Percentiles rank a stretch among this genome's conserved stretches.
Conservation (phyloP, 768 basidiomycete genomes). For the Pisolithus albus region DNA sequence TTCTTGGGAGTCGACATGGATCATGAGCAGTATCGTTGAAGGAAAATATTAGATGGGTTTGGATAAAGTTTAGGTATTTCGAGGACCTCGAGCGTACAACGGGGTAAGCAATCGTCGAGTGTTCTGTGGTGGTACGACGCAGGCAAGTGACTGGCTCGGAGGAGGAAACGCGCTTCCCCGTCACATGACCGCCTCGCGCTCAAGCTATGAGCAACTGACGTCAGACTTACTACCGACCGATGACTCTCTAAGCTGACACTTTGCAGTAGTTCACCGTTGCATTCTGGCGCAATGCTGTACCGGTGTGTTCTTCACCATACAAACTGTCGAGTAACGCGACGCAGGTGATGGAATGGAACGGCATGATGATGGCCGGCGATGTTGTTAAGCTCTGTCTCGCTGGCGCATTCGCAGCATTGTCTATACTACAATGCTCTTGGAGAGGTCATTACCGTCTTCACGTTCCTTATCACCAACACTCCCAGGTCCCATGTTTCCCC, state of each 20-base stretch:
- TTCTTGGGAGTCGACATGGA: constrained; percentile 10
- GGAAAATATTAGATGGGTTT: too few species aligned
- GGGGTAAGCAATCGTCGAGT: too few species aligned
- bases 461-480: constrained; percentile 11
- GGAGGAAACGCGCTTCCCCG: not conserved
- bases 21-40: too few species aligned
- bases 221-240: too few species aligned
- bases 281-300: not conserved
- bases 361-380: not conserved
- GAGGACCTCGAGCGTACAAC: not conserved
- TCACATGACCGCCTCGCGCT: not conserved
- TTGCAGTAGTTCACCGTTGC: too few species aligned
- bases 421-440: not conserved
- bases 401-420: not conserved
- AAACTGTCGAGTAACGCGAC: not conserved
- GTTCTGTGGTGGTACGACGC: too few species aligned
- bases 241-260: too few species aligned
- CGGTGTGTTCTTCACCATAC: not conserved
- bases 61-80: not conserved
- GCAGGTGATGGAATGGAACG: not conserved
- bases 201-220: too few species aligned
- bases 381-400: not conserved
- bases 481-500: constrained; percentile 12
- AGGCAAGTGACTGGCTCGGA: not conserved
- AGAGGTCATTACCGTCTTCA: constrained; percentile 19